Evolutionary conservation across 192 early-diverging fungal species (phyloP).

Genomic region (Chytriomyces sp.): DNA sequence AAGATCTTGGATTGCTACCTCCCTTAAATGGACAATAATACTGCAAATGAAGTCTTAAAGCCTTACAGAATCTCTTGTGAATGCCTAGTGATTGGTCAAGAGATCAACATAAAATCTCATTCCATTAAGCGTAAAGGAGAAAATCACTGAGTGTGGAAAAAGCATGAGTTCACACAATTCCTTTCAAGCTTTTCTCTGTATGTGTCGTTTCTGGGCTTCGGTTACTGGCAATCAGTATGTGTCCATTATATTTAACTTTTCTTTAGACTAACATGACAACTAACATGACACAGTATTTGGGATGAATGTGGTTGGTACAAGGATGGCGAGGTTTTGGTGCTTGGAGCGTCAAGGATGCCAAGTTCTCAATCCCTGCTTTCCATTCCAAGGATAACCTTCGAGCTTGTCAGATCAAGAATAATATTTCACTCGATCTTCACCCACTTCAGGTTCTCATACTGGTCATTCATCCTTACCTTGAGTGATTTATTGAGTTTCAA

Average conservation of each 20-base stretch:
- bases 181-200: not conserved
- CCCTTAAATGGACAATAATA: not conserved
- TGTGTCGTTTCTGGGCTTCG: not conserved
- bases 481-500: not conserved
- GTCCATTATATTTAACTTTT: no score
- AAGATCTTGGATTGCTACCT: not conserved
- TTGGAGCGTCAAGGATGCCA: not conserved
- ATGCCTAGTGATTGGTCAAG: not conserved
- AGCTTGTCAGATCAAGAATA: not conserved
- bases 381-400: not conserved
- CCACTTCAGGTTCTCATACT: not conserved
- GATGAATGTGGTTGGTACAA: no score
- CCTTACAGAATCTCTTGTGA: not conserved
- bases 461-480: not conserved
- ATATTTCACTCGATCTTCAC: not conserved
- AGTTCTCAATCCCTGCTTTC: no score
- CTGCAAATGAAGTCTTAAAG: slow-evolving; percentile 1
- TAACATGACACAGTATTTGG: no score
- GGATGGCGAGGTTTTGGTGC: not conserved
- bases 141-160: not conserved
- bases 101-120: not conserved
- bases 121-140: not conserved
- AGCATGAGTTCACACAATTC: not conserved
- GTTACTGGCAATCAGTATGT: not conserved
- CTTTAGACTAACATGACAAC: no score